Evolutionary conservation across 2,329 filamentous ascomycete species (phyloP).

Genomic region (Fusarium bactridioides): DNA sequence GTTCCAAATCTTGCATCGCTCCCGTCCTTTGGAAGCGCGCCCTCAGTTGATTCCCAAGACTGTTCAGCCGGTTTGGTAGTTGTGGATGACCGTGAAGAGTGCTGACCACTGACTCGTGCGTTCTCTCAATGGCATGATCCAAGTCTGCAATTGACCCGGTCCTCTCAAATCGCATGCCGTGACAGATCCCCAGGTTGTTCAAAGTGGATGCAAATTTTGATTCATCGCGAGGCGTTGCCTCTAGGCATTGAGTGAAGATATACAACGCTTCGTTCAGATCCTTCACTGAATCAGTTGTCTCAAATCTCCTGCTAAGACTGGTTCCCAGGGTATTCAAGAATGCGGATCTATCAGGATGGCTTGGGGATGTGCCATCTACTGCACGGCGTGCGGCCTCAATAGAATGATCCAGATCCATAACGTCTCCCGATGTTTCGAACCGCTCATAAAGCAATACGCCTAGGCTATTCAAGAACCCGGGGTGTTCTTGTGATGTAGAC

Average conservation of each 20-base stretch:
- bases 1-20: background rate
- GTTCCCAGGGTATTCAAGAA: background rate
- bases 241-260: background rate
- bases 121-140: background rate
- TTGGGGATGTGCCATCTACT: too few relatives aligned
- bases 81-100: background rate
- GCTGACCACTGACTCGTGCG: background rate
- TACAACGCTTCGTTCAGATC: background rate
- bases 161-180: background rate
- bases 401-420: background rate
- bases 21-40: background rate
- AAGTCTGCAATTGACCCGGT: background rate
- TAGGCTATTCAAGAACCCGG: background rate
- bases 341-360: rapidly evolving
- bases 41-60: background rate
- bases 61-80: background rate
- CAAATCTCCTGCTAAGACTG: background rate
- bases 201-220: background rate
- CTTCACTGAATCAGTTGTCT: background rate
- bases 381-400: background rate
- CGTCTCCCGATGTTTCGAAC: background rate
- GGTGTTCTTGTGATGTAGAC: background rate
- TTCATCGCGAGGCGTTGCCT: background rate
- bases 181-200: background rate
- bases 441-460: background rate